Evolutionary conservation across 345 rosid species (phyloP).

Genomic region (Stellera chamaejasme): DNA sequence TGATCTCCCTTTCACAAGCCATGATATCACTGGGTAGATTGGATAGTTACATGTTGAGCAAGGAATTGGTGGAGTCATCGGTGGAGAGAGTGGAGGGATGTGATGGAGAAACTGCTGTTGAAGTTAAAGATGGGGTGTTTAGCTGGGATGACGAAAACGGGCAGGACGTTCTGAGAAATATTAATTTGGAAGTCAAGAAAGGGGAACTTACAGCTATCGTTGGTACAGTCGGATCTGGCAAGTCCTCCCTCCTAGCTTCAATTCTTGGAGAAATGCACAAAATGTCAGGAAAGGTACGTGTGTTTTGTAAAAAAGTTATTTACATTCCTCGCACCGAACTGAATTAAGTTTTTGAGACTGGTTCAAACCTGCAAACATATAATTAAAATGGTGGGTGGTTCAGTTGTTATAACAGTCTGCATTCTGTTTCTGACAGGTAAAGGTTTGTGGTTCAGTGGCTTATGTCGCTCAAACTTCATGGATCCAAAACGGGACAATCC

Average conservation of each 20-base stretch:
- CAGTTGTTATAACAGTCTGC: background rate
- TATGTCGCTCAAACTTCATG: conserved; percentile 96
- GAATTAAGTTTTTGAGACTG: background rate
- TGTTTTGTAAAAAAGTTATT: background rate
- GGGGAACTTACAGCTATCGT: conserved; percentile 87
- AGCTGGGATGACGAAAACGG: conserved; percentile 74
- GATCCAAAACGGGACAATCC: conserved; percentile 87
- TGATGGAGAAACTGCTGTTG: conserved; percentile 47
- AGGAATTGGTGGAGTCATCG: conserved; percentile 45
- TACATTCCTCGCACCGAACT: background rate
- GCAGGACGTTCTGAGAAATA: conserved; percentile 46
- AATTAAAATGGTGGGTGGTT: background rate
- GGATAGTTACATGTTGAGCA: conserved; percentile 73
- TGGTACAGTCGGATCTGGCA: conserved; percentile 93
- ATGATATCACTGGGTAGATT: conserved; percentile 76
- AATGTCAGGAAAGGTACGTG: conserved; percentile 59
- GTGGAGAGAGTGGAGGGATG: conserved; percentile 59
- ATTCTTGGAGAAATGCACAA: conserved; percentile 96
- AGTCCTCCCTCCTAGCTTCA: conserved; percentile 81
- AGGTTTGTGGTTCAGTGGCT: conserved; percentile 71
- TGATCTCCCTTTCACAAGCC: conserved; percentile 94
- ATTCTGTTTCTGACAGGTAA: conserved; percentile 36
- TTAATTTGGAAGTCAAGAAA: conserved; percentile 50
- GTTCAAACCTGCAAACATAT: background rate
- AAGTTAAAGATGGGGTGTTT: conserved; percentile 60